These are phyloP conservation scores for Spergularia bocconei DNA, from an alignment of 148 eudicot species.

Conservation along the genomic window DNA sequence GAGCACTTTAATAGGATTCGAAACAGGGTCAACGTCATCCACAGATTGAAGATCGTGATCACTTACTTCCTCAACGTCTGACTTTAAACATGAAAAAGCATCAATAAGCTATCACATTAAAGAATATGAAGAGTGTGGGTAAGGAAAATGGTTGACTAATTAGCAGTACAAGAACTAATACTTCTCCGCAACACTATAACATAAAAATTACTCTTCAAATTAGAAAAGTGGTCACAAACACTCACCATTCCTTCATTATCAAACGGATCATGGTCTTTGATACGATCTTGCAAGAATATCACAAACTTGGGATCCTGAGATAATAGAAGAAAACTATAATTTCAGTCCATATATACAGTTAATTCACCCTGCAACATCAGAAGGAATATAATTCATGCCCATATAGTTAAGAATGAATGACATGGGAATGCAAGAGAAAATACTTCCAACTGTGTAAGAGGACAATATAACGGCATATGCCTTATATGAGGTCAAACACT, in stretches of 20 bases:
- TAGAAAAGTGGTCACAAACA: constrained; percentile 3
- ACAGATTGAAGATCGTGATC: constrained; percentile 27
- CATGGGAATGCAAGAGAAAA: background rate
- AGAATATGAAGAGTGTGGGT: background rate
- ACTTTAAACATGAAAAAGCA: constrained; percentile 39
- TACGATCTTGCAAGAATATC: constrained; percentile 46
- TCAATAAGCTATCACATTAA: background rate
- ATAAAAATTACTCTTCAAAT: background rate
- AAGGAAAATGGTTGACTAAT: background rate
- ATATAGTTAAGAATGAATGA: background rate
- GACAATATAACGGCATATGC: background rate
- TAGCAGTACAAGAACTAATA: constrained; percentile 3
- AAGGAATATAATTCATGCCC: background rate
- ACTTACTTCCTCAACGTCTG: constrained; percentile 62
- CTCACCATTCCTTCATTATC: constrained; percentile 58
- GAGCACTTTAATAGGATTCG: constrained; percentile 38
- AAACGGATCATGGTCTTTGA: constrained; percentile 34
- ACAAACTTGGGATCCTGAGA: constrained; percentile 63
- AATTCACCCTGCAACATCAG: background rate
- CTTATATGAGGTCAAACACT: background rate
- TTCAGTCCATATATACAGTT: background rate
- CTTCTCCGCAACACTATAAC: constrained; percentile 3
- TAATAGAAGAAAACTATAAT: background rate
- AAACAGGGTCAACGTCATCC: constrained; percentile 32
- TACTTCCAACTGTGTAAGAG: background rate